Evolutionary conservation across 73 alveolate genomes (phyloP), one percentile per base, ranked within the genome.

Genomic region (Diophrys appendiculata): DNA sequence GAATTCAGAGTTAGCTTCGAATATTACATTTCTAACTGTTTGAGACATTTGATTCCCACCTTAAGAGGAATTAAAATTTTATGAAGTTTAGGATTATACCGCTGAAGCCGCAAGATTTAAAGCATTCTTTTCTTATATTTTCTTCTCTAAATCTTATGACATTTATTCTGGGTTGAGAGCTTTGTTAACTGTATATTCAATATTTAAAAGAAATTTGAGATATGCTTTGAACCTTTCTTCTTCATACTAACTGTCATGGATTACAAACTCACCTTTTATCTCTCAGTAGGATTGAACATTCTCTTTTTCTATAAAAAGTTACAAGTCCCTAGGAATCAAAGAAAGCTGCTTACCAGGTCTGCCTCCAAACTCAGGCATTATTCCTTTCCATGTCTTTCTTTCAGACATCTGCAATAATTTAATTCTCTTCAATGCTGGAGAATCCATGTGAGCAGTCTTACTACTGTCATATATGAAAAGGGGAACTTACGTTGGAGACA

Each of bases 311-410:
- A n/a, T 5, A 27, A 11, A 8, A 30, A 11, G 13, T 26, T 28
- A 13, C 69, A 69, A 8, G 68, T 27, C 18, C 28, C 71, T 25
- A 14, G 78, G 23, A 18, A 5, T 8, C 18, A 14, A 69, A n/a
- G n/a, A 8, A 43, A 43, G 60, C n/a, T 5, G 18, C 60, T 43
- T 53, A 28, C 93, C 93, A 54, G 93, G 93, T 14, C 93, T 29
- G 18, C 87, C 80, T 29, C 65, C 60, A 35, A 79, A 77, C 55
- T 86, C 87, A 0, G 72, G 85, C 14, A 18, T 29, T 33, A 82
- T 52, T 26, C 93, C 93, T 73, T 79, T 86, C 89, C 89, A 86
- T 11, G 83, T 79, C 68, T 86, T 86, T 65, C 68, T 14, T 26
- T 86, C 93, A 34, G 68, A 69, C 71, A 55, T 53, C 65, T 86